Conservation (phyloP, 202 grass and related monocot genomes). For the Bolboschoenoplectus hybrid region DNA sequence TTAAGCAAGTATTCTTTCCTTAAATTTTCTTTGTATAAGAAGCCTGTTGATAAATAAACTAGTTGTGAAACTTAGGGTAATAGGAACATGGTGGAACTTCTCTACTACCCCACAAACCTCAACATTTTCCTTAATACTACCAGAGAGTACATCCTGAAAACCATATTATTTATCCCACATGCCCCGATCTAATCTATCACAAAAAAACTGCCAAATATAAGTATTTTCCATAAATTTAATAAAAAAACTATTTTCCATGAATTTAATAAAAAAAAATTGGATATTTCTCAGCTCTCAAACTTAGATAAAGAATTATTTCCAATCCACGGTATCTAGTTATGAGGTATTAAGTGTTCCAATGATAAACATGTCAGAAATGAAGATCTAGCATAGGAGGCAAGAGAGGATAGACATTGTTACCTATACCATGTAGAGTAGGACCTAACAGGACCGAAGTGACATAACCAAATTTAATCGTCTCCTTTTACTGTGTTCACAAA, state of each 20-base stretch:
- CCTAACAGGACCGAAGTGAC: not conserved
- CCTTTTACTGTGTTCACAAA: constrained; percentile 12
- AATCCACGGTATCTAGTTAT: constrained; percentile 3
- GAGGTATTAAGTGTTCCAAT: not conserved
- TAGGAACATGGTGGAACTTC: not conserved
- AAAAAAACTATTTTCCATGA: not conserved
- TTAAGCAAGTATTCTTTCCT: constrained; percentile 6
- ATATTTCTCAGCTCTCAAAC: not conserved
- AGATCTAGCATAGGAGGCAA: not conserved
- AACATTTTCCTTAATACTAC: not conserved
- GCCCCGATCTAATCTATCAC: not conserved
- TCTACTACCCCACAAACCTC: not conserved
- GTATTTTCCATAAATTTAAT: not conserved
- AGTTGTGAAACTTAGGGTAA: not conserved
- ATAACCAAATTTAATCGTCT: constrained; percentile 6
- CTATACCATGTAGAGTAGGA: not conserved
- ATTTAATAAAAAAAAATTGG: not conserved
- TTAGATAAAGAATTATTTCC: not conserved
- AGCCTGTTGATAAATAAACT: not conserved
- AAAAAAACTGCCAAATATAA: not conserved
- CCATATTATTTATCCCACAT: constrained; percentile 13
- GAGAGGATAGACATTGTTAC: not conserved
- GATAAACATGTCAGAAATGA: not conserved
- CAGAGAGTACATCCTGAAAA: not conserved
- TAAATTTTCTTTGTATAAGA: constrained; percentile 16